Evolutionary conservation across 257 asterid species (phyloP).

Genomic region (Craterostigma plantagineum): DNA sequence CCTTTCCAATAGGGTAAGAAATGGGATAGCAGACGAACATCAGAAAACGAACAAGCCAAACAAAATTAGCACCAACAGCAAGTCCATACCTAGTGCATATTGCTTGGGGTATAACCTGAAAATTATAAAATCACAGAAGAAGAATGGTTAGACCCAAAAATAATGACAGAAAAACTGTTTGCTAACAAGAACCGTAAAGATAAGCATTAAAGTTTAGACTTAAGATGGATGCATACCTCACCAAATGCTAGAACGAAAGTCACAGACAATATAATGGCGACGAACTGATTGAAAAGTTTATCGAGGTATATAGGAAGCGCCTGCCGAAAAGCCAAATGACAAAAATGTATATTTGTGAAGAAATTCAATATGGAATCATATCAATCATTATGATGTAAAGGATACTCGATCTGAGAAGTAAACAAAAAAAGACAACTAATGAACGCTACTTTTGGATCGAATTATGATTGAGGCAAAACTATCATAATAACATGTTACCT

Average conservation of each 20-base stretch:
- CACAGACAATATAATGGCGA: constrained; percentile 88
- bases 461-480: neutral
- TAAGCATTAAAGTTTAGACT: neutral
- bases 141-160: constrained; percentile 6
- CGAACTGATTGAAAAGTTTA: constrained; percentile 73
- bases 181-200: neutral
- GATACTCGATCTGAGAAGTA: too few species aligned
- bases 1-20: constrained; percentile 95
- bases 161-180: neutral
- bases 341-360: too few species aligned
- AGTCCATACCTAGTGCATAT: constrained; percentile 97
- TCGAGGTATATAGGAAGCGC: constrained; percentile 95
- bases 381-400: too few species aligned
- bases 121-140: constrained; percentile 6
- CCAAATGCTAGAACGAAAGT: constrained; percentile 91
- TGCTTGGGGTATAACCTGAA: constrained; percentile 97
- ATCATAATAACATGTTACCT: constrained; percentile 31
- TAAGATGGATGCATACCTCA: constrained; percentile 41
- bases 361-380: too few species aligned
- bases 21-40: constrained; percentile 75
- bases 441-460: too few species aligned
- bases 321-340: too few species aligned
- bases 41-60: constrained; percentile 84
- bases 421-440: too few species aligned
- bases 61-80: constrained; percentile 82